Evolutionary conservation across 1,139 yeast genomes (phyloP).

Genomic region (Spencermartinsiella ligniputridi): DNA sequence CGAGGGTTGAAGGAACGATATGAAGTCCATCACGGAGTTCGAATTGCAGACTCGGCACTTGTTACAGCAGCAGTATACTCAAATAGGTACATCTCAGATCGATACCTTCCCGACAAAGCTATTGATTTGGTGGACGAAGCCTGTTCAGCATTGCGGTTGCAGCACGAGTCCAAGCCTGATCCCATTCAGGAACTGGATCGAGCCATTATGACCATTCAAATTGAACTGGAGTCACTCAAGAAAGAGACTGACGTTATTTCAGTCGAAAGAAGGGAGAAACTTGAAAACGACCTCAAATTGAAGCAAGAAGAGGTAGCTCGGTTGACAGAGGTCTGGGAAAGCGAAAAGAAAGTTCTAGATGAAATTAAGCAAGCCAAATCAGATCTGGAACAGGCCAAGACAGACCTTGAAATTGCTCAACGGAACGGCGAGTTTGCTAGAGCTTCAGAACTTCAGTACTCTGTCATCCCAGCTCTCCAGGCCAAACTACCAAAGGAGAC

Average conservation of each 20-base stretch:
- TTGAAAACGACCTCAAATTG: constrained; percentile 59
- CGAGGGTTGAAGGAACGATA: constrained; percentile 92
- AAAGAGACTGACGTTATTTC: constrained; percentile 89
- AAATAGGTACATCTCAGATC: constrained; percentile 84
- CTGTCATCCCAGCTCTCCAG: constrained; percentile 78
- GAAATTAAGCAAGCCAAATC: constrained; percentile 72
- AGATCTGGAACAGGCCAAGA: constrained; percentile 76
- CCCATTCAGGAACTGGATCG: constrained; percentile 87
- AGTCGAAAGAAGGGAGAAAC: constrained; percentile 58
- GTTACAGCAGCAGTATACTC: constrained; percentile 92
- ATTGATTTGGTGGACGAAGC: constrained; percentile 97
- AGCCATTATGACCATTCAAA: constrained; percentile 86
- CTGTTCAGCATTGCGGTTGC: constrained; percentile 87
- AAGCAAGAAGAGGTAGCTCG: constrained; percentile 64
- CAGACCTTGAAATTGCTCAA: constrained; percentile 76
- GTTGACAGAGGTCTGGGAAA: constrained; percentile 80
- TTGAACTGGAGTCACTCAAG: constrained; percentile 86
- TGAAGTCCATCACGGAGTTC: constrained; percentile 98
- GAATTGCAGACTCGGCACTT: constrained; percentile 86
- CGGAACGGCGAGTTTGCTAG: constrained; percentile 79
- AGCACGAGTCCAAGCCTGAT: constrained; percentile 96
- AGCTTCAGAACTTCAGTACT: constrained; percentile 87
- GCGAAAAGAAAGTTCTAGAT: constrained; percentile 71
- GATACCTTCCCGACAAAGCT: constrained; percentile 93
- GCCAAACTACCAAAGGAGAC: constrained; percentile 50